A percentile compares a stretch with the other conserved stretches of the same genome.
These are phyloP conservation scores for Xylaria sp. DNA, from an alignment of 2,329 filamentous ascomycete species.

Conservation along the genomic window DNA sequence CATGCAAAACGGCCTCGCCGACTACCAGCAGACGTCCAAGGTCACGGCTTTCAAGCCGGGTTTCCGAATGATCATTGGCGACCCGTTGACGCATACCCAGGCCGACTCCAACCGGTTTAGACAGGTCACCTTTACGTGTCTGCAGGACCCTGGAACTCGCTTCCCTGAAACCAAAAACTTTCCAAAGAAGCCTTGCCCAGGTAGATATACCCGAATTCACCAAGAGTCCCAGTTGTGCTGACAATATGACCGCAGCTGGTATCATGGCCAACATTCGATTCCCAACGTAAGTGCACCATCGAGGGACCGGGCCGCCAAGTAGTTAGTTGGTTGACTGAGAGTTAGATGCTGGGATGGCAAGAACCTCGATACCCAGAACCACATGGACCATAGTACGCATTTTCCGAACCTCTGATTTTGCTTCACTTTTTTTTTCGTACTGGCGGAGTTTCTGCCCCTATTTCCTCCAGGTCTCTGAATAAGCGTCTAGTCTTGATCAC, in stretches of 20 bases:
- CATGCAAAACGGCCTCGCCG: conserved; percentile 49
- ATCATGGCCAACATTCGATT: conserved; percentile 58
- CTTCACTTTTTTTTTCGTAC: no score
- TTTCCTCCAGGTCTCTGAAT: background rate
- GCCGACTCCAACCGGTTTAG: conserved; percentile 53
- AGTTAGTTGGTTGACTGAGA: conserved; percentile 1
- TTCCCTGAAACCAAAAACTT: conserved; percentile 55
- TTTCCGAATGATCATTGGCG: conserved; percentile 59
- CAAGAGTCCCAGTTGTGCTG: background rate
- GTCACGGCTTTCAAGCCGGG: conserved; percentile 59
- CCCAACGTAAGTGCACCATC: conserved; percentile 61
- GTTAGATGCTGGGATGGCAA: conserved; percentile 59
- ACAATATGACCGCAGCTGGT: background rate
- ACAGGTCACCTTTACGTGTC: conserved; percentile 58
- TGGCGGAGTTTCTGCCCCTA: background rate
- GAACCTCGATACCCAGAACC: conserved; percentile 57
- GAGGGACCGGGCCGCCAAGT: conserved; percentile 21
- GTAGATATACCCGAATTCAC: background rate
- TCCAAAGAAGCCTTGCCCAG: conserved; percentile 53
- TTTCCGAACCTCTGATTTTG: background rate
- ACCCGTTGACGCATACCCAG: conserved; percentile 51
- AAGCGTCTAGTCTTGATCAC: background rate
- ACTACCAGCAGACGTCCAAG: conserved; percentile 52
- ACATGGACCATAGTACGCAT: conserved; percentile 52
- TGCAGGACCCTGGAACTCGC: conserved; percentile 53